These are phyloP conservation scores for Linum lewisii DNA, from an alignment of 345 rosid genomes.

Conservation along the genomic window DNA sequence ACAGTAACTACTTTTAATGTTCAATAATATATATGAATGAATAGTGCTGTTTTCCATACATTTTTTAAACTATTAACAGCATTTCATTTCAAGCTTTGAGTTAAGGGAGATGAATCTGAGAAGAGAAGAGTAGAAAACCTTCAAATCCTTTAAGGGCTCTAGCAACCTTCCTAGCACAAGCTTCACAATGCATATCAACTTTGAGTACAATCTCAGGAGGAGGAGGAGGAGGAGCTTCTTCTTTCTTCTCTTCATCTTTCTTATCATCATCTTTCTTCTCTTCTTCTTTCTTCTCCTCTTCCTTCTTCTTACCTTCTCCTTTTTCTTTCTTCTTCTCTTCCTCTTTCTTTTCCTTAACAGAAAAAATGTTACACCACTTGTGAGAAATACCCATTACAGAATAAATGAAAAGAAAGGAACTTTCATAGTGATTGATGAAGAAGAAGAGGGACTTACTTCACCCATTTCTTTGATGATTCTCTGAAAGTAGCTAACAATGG, in stretches of 20 bases:
- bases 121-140: slow-evolving; percentile 23
- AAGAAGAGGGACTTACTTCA: slow-evolving; percentile 25
- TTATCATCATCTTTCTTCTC: slow-evolving; percentile 14
- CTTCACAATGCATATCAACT: slow-evolving; percentile 79
- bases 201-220: slow-evolving; percentile 49
- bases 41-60: background rate
- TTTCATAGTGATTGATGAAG: background rate
- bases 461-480: slow-evolving; percentile 36
- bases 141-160: slow-evolving; percentile 51
- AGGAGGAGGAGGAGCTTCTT: slow-evolving; percentile 21
- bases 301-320: slow-evolving; percentile 17
- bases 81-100: background rate
- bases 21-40: background rate
- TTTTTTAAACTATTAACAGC: too few relatives aligned
- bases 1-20: background rate
- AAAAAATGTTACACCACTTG: too few relatives aligned
- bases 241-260: slow-evolving; percentile 17
- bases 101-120: background rate
- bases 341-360: slow-evolving; percentile 11
- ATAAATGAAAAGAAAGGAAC: background rate
- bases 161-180: slow-evolving; percentile 64
- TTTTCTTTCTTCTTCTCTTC: slow-evolving; percentile 6
- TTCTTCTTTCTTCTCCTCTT: slow-evolving; percentile 11
- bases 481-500: background rate
- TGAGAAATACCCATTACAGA: too few relatives aligned